Evolutionary conservation across 805 yeast species (phyloP).

Genomic region (Yamadazyma laniorum): DNA sequence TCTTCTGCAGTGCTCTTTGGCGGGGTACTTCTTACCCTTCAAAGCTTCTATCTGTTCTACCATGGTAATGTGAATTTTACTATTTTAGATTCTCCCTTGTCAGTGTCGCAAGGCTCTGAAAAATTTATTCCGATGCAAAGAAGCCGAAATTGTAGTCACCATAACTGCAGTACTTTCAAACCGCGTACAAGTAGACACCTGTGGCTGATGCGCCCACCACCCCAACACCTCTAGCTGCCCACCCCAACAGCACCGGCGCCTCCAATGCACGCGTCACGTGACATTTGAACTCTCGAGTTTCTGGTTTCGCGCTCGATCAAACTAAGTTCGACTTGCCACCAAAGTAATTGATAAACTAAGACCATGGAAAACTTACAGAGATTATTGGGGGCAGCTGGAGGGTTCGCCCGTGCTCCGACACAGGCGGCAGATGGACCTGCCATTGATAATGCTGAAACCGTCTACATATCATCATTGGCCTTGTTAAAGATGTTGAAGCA

Average conservation of each 20-base stretch:
- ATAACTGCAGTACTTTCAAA: too few species aligned
- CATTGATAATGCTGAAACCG: slow-evolving; percentile 94
- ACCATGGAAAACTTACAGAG: slow-evolving; percentile 50
- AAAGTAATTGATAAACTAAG: slow-evolving; percentile 2
- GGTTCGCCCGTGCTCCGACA: slow-evolving; percentile 44
- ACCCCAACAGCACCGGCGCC: too few species aligned
- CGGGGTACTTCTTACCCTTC: slow-evolving; percentile 65
- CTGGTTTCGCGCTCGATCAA: too few species aligned
- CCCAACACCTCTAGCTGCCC: too few species aligned
- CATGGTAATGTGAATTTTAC: slow-evolving; percentile 1
- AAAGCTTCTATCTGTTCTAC: slow-evolving; percentile 9
- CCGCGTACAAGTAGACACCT: too few species aligned
- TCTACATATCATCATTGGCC: slow-evolving; percentile 93
- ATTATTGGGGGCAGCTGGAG: slow-evolving; percentile 46
- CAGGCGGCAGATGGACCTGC: slow-evolving; percentile 67
- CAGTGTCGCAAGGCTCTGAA: too few species aligned
- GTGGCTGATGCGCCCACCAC: too few species aligned
- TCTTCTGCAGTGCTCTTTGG: slow-evolving; percentile 67
- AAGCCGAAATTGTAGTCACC: too few species aligned
- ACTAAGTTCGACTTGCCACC: slow-evolving; percentile 17
- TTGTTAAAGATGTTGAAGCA: slow-evolving; percentile 94
- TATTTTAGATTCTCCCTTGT: too few species aligned
- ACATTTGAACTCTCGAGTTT: too few species aligned
- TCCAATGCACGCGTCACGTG: too few species aligned
- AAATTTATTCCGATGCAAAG: too few species aligned